Evolutionary conservation across 805 yeast genomes (phyloP), one percentile per base, ranked within the genome.

Genomic region (Torulaspora gathmanii): DNA sequence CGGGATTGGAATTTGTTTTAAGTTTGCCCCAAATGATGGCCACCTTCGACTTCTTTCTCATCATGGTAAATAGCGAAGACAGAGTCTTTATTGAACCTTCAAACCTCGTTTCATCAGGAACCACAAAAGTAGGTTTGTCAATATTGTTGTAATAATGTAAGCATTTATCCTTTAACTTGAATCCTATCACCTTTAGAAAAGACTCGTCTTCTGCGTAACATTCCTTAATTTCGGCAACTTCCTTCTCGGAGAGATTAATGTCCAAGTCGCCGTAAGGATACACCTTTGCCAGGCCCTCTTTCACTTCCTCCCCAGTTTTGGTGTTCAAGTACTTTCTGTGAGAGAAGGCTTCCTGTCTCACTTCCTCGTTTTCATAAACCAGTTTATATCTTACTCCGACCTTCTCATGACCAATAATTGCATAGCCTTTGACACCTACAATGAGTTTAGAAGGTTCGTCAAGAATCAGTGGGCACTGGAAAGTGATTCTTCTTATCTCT

Each of bases 21-120:
- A 72, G 54, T 54, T 80, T 78, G 1, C 95, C 91, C 80, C 88
- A 87, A 3, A 85, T 75, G 6, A 91, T 65, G 0, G 86, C 93
- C 55, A 75, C 79, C 54, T 76, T 75, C 2, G 71, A 57, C 33
- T 73, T 68, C 37, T 71, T 71, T 4, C 67, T 59, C 64, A 93
- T 65, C 2, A 81, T 73, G 45, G 78, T 79, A 57, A 79, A 86
- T 10, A 91, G 64, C 0, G 89, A 75, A 0, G 86, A 71, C 55
- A 89, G 76, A 0, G 91, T 82, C 25, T 77, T 67, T 20, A 73
- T 68, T 1, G 96, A 85, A 20, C 90, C 86, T 20, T 72, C 64
- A 47, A 69, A 77, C 0, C 73, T 72, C 1, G 75, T 78, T 17
- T 75, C 79, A 56, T 83, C 82, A 0, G 95, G 89, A 6, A 82